A percentile compares a stretch with the other conserved stretches of the same genome.
Conservation (phyloP, 2,329 filamentous ascomycete species). For the Hypoxylon sp. region DNA sequence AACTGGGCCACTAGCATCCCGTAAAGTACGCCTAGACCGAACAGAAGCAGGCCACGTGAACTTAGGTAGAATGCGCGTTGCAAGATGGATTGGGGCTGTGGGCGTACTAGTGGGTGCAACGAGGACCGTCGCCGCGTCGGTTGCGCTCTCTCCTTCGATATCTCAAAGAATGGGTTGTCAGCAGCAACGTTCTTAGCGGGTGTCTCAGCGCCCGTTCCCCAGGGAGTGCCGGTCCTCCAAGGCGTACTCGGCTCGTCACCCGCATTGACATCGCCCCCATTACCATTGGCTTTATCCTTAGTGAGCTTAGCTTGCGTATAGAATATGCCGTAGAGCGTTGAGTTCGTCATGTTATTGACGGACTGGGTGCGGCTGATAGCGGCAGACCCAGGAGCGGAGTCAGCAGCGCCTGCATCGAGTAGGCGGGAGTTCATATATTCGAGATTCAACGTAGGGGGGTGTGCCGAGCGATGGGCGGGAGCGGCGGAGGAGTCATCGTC, state of each 20-base stretch:
- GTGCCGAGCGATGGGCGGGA: slow-evolving; percentile 58
- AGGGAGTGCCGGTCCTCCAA: slow-evolving; percentile 83
- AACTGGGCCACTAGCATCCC: slow-evolving; percentile 85
- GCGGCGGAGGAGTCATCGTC: slow-evolving; percentile 53
- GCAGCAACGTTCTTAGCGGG: slow-evolving; percentile 65
- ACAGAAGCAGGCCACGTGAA: slow-evolving; percentile 76
- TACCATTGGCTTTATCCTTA: slow-evolving; percentile 57
- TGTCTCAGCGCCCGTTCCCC: slow-evolving; percentile 83
- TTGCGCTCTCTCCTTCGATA: slow-evolving; percentile 51
- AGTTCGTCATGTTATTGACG: slow-evolving; percentile 87
- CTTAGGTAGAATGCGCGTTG: slow-evolving; percentile 64
- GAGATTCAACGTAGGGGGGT: slow-evolving; percentile 62
- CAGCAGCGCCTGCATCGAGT: slow-evolving; percentile 46
- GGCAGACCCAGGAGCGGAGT: slow-evolving; percentile 48
- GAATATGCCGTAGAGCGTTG: slow-evolving; percentile 87
- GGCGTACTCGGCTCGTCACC: slow-evolving; percentile 72
- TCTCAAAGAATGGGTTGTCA: slow-evolving; percentile 49
- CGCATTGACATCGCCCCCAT: slow-evolving; percentile 38
- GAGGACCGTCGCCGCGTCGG: slow-evolving; percentile 57
- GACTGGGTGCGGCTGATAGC: slow-evolving; percentile 80
- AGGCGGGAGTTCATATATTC: slow-evolving; percentile 56
- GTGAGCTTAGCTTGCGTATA: slow-evolving; percentile 78
- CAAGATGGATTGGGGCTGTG: slow-evolving; percentile 51
- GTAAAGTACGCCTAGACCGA: slow-evolving; percentile 85
- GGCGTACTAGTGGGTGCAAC: slow-evolving; percentile 50